phyloP scores from a whole-genome alignment of 306 rosid genomes.

The Fragaria vesca region DNA sequence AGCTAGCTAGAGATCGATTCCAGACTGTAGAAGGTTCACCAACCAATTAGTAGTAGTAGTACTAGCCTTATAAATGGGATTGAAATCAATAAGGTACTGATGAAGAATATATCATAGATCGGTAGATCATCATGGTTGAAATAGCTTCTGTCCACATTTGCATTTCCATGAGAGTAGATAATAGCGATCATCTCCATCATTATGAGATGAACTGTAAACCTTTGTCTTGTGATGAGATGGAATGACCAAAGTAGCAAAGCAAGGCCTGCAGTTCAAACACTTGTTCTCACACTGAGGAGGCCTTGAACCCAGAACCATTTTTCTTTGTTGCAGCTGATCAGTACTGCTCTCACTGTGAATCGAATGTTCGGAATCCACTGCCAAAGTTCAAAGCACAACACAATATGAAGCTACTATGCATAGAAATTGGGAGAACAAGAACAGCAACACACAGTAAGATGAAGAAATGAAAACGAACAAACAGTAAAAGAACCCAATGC shows the following conservation, averaged over 20 bases:
- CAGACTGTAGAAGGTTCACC: not conserved
- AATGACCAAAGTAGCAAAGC: constrained; percentile 67
- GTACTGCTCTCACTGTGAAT: constrained; percentile 1
- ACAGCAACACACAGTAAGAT: not conserved
- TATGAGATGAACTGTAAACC: constrained; percentile 33
- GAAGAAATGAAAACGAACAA: not conserved
- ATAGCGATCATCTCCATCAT: constrained; percentile 62
- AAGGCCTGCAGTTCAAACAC: constrained; percentile 85
- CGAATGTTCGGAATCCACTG: constrained; percentile 32
- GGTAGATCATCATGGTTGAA: constrained; percentile 48
- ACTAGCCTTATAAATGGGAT: not conserved
- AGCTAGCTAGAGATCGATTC: not conserved
- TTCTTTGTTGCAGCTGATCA: constrained; percentile 20
- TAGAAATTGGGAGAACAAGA: not conserved
- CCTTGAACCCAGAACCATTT: constrained; percentile 68
- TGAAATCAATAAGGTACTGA: not conserved
- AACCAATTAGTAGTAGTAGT: not conserved
- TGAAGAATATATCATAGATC: not conserved
- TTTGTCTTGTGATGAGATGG: constrained; percentile 56
- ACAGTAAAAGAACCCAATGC: not conserved
- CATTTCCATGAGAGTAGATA: constrained; percentile 90
- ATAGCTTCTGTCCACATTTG: constrained; percentile 72
- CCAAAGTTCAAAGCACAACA: constrained; percentile 9
- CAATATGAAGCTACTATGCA: not conserved
- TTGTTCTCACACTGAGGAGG: constrained; percentile 79